Base-by-base conservation (phyloP, 257 asterid genomes). In the Solanum piurae region DNA sequence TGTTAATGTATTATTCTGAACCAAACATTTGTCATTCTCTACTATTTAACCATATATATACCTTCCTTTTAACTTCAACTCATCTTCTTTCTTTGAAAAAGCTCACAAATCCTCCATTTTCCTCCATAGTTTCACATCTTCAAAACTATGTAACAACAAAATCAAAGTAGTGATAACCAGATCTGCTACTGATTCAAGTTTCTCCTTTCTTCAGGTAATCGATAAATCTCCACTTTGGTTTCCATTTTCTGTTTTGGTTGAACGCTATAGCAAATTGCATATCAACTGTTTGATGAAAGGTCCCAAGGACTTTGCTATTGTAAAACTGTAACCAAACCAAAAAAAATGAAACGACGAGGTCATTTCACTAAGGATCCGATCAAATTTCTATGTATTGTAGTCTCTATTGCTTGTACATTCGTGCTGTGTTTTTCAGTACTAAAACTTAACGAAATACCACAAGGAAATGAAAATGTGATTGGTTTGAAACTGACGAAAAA, bases 351-450 rank as follows among this genome's bases (percentile, higher is more conserved):
- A 40, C 38, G 5, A 64, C 31, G 66, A 85, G 58, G 80, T 7
- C 85, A 29, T 27, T 40, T 68, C 82, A 52, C 58, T 86, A 93
- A 89, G 77, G 91, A 88, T 34, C 93, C 91, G 84, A 89, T 93
- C 44, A 93, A 92, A 87, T 23, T 90, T 27, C 37, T 94, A 3
- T 93, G 91, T 87, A 73, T 87, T 64, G 36, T 93, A 80, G 64
- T 93, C 86, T 82, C 91, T 4, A 42, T 92, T 89, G 84, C 91
- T 64, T 94, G 90, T 88, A 21, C 89, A 79, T 66, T 94, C 85
- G 84, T 87, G 83, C 92, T 93, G 83, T 90, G 91, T 64, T 76
- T 93, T 38, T 89, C 97, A 29, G 89, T 92, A 64, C 58, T 93
- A 10, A 91, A 92, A 79, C 89, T 95, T 73, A 86, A 86, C 13